These are phyloP conservation scores for Cyberlindnera japonica DNA, from an alignment of 805 yeast species.

Conservation along the genomic window DNA sequence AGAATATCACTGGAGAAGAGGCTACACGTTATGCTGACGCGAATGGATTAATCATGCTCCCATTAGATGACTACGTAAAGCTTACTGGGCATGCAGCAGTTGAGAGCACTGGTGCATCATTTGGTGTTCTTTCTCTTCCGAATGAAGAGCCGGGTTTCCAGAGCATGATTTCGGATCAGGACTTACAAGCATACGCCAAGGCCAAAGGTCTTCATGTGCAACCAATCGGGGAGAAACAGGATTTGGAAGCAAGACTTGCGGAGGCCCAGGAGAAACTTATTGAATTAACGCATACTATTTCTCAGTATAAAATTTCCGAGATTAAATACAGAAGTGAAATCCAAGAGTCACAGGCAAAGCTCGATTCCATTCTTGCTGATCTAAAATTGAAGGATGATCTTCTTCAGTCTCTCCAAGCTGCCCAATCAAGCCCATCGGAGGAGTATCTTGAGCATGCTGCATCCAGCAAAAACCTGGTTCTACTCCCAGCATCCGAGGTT, in stretches of 20 bases:
- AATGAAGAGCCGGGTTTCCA: slow-evolving; percentile 4
- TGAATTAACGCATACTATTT: slow-evolving; percentile 8
- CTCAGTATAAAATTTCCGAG: slow-evolving; percentile 19
- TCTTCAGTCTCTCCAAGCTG: slow-evolving; percentile 5
- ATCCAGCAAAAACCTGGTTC: slow-evolving; percentile 20
- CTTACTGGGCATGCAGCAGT: slow-evolving; percentile 18
- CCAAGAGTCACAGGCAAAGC: slow-evolving; percentile 21
- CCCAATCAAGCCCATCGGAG: slow-evolving; percentile 30
- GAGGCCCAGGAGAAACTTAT: slow-evolving; percentile 2
- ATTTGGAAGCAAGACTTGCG: background rate
- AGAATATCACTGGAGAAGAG: slow-evolving; percentile 21
- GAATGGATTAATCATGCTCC: slow-evolving; percentile 29
- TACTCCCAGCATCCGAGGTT: slow-evolving; percentile 18
- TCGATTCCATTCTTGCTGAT: slow-evolving; percentile 14
- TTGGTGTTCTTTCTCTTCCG: slow-evolving; percentile 9
- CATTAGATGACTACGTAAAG: slow-evolving; percentile 20
- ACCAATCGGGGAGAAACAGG: background rate
- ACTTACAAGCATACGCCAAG: slow-evolving; percentile 3
- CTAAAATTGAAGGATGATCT: slow-evolving; percentile 3
- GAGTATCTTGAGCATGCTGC: slow-evolving; percentile 31
- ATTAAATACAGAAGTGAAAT: slow-evolving; percentile 22
- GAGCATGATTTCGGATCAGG: slow-evolving; percentile 19
- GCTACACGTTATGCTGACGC: slow-evolving; percentile 30
- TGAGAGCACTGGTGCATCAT: slow-evolving; percentile 15
- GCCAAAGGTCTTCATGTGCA: slow-evolving; percentile 6